A percentile compares a stretch with the other conserved stretches of the same genome.
Conservation (phyloP, 2,329 filamentous ascomycete species). For the Alternaria brassicae region DNA sequence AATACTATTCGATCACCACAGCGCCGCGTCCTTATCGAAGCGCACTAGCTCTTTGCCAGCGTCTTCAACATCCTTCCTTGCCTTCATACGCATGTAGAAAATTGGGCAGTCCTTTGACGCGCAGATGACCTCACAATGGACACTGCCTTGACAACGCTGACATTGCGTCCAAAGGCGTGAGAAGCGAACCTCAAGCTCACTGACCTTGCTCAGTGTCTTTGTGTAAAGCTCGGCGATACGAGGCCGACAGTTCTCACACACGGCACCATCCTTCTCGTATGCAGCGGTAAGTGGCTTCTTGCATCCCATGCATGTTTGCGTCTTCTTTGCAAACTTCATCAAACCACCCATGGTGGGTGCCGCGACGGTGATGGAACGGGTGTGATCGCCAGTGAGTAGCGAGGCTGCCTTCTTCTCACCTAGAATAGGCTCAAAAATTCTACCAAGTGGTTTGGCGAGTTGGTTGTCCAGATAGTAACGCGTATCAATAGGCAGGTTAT, state of each 20-base stretch:
- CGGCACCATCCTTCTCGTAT: constrained; percentile 81
- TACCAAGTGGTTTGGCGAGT: constrained; percentile 87
- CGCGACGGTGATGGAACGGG: constrained; percentile 89
- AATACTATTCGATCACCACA: constrained; percentile 58
- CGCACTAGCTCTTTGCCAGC: constrained; percentile 85
- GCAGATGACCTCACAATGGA: constrained; percentile 98
- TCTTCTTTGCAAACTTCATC: constrained; percentile 99
- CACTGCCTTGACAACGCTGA: constrained; percentile 94
- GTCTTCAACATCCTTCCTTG: constrained; percentile 98
- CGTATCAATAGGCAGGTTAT: constrained; percentile 97
- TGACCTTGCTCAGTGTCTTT: constrained; percentile 85
- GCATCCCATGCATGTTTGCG: constrained; percentile 97
- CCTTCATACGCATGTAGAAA: constrained; percentile 99
- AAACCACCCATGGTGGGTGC: constrained; percentile 89
- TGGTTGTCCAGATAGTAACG: constrained; percentile 99
- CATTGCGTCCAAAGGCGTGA: constrained; percentile 97
- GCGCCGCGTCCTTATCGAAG: constrained; percentile 85
- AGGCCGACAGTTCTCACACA: constrained; percentile 84
- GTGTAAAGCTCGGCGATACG: constrained; percentile 92
- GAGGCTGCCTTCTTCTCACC: constrained; percentile 90
- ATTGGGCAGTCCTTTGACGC: constrained; percentile 96
- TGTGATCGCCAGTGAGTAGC: constrained; percentile 90
- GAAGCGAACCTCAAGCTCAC: constrained; percentile 92
- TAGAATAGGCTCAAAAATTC: constrained; percentile 97
- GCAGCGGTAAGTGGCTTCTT: constrained; percentile 90